phyloP scores from a whole-genome alignment of 306 rosid genomes.

The Trifolium pratense region DNA sequence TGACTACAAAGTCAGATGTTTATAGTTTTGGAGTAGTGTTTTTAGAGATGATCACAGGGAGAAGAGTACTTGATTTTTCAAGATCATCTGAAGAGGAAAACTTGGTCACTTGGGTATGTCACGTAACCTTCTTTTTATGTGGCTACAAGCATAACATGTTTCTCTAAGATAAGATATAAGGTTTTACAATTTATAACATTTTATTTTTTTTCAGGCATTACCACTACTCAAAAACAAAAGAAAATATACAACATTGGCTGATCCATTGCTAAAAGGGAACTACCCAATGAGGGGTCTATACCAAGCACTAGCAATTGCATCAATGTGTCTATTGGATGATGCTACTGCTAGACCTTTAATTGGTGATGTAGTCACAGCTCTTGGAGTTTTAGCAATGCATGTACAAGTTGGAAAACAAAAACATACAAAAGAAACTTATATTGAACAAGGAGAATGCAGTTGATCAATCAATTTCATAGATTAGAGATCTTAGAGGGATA shows the following conservation, averaged over 20 bases:
- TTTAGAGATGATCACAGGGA: constrained; percentile 85
- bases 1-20: constrained; percentile 82
- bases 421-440: constrained; percentile 22
- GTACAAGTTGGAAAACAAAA: constrained; percentile 37
- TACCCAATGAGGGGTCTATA: constrained; percentile 70
- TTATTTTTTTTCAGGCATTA: constrained; percentile 64
- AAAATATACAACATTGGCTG: constrained; percentile 61
- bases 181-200: not conserved
- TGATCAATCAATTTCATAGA: constrained; percentile 39
- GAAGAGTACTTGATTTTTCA: constrained; percentile 75
- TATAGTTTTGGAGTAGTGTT: constrained; percentile 90
- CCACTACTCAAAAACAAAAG: constrained; percentile 80
- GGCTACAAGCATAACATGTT: constrained; percentile 2
- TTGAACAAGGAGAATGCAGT: constrained; percentile 30
- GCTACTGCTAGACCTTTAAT: constrained; percentile 74
- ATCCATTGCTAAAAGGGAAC: constrained; percentile 68
- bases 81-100: constrained; percentile 76
- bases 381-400: constrained; percentile 53
- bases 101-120: constrained; percentile 77
- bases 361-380: constrained; percentile 85
- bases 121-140: constrained; percentile 18
- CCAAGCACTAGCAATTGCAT: constrained; percentile 96
- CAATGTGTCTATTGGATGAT: constrained; percentile 90
- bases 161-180: not conserved
- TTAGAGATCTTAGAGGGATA: constrained; percentile 14